Evolutionary conservation across 495 filamentous ascomycete genomes (phyloP).

Genomic region (Barbatosphaeria neglecta): DNA sequence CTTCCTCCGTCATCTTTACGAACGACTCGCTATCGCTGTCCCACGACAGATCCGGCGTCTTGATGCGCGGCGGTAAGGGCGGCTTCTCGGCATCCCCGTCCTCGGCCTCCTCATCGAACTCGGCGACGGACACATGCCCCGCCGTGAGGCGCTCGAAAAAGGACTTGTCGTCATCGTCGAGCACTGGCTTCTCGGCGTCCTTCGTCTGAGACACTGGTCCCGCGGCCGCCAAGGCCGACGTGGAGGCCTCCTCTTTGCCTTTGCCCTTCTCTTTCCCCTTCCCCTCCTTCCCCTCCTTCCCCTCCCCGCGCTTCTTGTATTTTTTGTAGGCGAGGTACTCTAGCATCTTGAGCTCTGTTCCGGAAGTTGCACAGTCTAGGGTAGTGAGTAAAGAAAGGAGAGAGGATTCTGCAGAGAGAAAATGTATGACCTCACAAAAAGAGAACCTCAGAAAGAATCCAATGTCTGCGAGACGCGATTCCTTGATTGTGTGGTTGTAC

Average conservation of each 20-base stretch:
- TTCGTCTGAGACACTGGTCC: no score
- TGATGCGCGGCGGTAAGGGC: conserved; percentile 28
- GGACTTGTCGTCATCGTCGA: conserved; percentile 29
- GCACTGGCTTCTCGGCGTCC: conserved; percentile 15
- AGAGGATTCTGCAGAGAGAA: not conserved
- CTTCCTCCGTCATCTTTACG: not conserved
- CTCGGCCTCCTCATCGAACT: conserved; percentile 5
- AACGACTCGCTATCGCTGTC: conserved; percentile 26
- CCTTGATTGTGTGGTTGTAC: no score
- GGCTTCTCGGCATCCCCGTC: conserved; percentile 24
- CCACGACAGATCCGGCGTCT: conserved; percentile 32
- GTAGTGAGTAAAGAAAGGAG: not conserved
- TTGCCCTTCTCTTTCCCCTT: conserved; percentile 19
- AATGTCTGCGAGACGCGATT: no score
- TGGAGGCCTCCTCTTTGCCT: conserved; percentile 7
- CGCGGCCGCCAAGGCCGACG: no score
- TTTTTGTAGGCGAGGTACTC: conserved; percentile 31
- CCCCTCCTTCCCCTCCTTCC: conserved; percentile 17
- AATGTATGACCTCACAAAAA: no score
- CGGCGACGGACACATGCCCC: not conserved
- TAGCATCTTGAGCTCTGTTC: conserved; percentile 30
- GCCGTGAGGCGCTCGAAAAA: conserved; percentile 33
- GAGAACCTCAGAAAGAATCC: no score
- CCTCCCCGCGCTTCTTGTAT: conserved; percentile 30
- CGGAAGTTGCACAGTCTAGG: no score